These are phyloP conservation scores for Dipteronia sinensis DNA, from an alignment of 345 rosid genomes.

Conservation along the genomic window DNA sequence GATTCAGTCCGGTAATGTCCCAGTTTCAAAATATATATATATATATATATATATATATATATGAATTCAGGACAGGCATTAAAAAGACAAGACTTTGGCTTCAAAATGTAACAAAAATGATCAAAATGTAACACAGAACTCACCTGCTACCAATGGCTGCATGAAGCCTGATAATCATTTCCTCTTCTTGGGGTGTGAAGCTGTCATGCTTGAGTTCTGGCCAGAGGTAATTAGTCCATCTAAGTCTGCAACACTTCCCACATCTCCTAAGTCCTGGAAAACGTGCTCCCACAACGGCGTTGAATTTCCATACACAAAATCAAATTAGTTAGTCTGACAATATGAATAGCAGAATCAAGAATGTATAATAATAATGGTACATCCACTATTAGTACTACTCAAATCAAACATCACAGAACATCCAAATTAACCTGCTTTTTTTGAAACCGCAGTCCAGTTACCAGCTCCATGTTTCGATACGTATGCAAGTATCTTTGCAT, in stretches of 20 bases:
- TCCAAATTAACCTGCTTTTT: constrained; percentile 43
- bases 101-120: too few relatives aligned
- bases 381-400: not conserved
- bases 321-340: constrained; percentile 10
- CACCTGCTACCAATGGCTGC: constrained; percentile 93
- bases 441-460: constrained; percentile 56
- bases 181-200: constrained; percentile 88
- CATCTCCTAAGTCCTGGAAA: constrained; percentile 64
- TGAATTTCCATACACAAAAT: not conserved
- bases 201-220: constrained; percentile 62
- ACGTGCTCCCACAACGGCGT: constrained; percentile 3
- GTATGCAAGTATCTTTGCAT: constrained; percentile 57
- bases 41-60: too few relatives aligned
- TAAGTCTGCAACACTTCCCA: constrained; percentile 80
- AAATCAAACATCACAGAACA: not conserved
- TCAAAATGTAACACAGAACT: not conserved
- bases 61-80: too few relatives aligned
- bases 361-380: not conserved
- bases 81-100: too few relatives aligned
- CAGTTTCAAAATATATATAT: too few relatives aligned
- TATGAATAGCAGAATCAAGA: not conserved
- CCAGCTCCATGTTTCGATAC: constrained; percentile 63
- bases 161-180: constrained; percentile 78
- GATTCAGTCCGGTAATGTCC: not conserved
- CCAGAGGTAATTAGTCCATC: constrained; percentile 69